These are phyloP conservation scores for Aspergillus transmontanensis DNA, from an alignment of 2,329 filamentous ascomycete species.

Conservation along the genomic window DNA sequence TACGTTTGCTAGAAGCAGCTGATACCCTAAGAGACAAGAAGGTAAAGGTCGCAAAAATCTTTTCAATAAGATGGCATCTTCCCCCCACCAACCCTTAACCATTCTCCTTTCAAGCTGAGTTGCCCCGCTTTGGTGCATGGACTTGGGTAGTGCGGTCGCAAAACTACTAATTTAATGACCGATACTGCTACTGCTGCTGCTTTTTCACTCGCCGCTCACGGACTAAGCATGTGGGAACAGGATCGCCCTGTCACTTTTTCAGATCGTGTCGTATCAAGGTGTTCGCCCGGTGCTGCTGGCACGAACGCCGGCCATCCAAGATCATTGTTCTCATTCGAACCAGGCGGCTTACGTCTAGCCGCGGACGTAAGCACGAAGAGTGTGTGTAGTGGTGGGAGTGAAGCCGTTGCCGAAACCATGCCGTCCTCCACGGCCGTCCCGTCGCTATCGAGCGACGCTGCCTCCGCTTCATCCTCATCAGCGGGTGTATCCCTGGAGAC, in stretches of 20 bases:
- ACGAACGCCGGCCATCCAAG: neutral
- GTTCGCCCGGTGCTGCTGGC: conserved; percentile 3
- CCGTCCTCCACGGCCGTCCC: conserved; percentile 30
- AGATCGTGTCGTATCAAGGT: conserved; percentile 18
- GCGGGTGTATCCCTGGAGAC: conserved; percentile 36
- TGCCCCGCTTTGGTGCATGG: conserved; percentile 2
- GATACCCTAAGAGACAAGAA: neutral
- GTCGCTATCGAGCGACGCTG: conserved; percentile 32
- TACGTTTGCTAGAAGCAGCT: neutral
- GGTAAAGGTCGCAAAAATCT: neutral
- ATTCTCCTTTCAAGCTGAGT: neutral
- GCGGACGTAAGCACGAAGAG: neutral
- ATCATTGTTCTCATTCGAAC: neutral
- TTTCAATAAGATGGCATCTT: neutral
- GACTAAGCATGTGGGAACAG: conserved; percentile 27
- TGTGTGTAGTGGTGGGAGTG: neutral
- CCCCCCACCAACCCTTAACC: neutral
- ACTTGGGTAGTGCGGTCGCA: conserved; percentile 10
- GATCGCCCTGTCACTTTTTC: conserved; percentile 19
- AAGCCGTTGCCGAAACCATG: conserved; percentile 11
- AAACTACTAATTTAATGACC: conserved; percentile 11
- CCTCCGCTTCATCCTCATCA: conserved; percentile 30
- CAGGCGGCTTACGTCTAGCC: neutral
- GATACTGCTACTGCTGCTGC: conserved; percentile 3
- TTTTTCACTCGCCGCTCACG: conserved; percentile 18